Conservation (phyloP, 371 early-diverging fungal genomes). For the Mortierella sp. region DNA sequence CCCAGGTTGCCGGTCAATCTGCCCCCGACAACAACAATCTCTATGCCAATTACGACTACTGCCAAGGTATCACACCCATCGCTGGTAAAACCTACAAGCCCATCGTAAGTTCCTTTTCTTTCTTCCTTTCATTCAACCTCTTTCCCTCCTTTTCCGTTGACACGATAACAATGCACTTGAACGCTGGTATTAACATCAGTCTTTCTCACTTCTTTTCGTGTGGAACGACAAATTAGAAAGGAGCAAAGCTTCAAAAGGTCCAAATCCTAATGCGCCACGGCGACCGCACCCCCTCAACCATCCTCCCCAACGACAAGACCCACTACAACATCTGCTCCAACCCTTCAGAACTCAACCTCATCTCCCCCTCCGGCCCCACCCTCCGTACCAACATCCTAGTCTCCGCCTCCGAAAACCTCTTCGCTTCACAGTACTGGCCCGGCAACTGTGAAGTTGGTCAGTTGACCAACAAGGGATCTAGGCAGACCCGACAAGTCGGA, state of each 20-base stretch:
- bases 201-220: not conserved
- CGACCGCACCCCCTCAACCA: conserved; percentile 13
- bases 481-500: conserved; percentile 60
- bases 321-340: conserved; percentile 20
- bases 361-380: not conserved
- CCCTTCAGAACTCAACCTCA: conserved; percentile 13
- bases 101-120: not conserved
- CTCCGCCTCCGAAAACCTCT: conserved; percentile 12
- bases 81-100: conserved; percentile 6
- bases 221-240: conserved; percentile 12
- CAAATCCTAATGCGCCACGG: conserved; percentile 27
- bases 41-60: not conserved
- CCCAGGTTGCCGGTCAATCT: conserved; percentile 7
- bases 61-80: not conserved
- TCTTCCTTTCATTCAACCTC: not conserved
- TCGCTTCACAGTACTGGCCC: conserved; percentile 11
- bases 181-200: not conserved
- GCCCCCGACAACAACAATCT: not conserved
- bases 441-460: conserved; percentile 56
- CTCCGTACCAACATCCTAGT: conserved; percentile 20
- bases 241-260: conserved; percentile 15
- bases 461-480: conserved; percentile 61
- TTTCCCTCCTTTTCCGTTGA: too few relatives aligned
- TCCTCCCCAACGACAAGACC: conserved; percentile 20
- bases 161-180: not conserved